Evolutionary conservation across 352 stramenopile species (phyloP), one percentile per base, ranked within the genome.

Genomic region (Phytophthora constricta): DNA sequence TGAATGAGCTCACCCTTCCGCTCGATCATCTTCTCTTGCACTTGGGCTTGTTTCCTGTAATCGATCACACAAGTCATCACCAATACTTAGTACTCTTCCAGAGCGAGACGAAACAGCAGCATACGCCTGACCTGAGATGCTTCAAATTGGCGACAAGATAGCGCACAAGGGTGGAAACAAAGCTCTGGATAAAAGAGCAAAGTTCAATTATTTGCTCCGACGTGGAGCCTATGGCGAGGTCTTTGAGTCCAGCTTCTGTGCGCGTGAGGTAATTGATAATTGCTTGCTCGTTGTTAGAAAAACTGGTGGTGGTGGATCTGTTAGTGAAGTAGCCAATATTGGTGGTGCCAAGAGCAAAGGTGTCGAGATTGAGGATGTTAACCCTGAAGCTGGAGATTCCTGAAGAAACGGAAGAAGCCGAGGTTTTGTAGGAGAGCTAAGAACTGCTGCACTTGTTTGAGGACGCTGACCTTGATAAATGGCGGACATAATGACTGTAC

Each of bases 1-100:
- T 74, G 67, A 20, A 89, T 76, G 33, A 89, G 65, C 46, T 86
- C 73, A 23, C 84, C 80, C 49, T 87, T 89, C 16, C 80, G 70
- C 62, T 87, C 78, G 45, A 87, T 80, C 20, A 80, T 86, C 46
- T 86, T 89, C 20, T 77, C 70, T 54, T 82, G 67, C 0, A 68
- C 67, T 54, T 73, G 48, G 7, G 62, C 58, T 68, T 75, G 69
- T 58, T 77, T 86, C 52, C 77, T 85, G 37, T 41, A 48, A 27
- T 39, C 14, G 19, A 60, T 70, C 50, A 16, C 5, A 64, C 43
- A 17, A 25, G 55, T 54, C 23, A 46, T 13, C 66, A 42, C 31
- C 7, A 13, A 37, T 11, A 37, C 13, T 37, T 37, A 20, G 55
- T 25, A 17, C 26, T 53, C 16, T 50, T 33, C 19, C 17, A 26